Percentiles rank a stretch among this genome's conserved stretches.
These are phyloP conservation scores for Lactarius evosmus DNA, from an alignment of 768 basidiomycete species.

Conservation along the genomic window DNA sequence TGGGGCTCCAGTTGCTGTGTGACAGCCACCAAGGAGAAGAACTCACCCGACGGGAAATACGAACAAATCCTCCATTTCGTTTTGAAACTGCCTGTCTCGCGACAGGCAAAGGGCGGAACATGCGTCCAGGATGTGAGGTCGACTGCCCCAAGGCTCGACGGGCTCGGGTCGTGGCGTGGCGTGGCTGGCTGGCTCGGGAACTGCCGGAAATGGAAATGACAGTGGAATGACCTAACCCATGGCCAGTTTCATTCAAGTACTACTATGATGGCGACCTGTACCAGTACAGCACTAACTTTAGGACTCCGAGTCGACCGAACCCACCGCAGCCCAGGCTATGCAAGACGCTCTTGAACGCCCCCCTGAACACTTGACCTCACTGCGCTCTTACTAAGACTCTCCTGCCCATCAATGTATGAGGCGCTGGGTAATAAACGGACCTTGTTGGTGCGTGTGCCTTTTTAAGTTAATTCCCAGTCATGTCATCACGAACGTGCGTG, in stretches of 20 bases:
- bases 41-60: slow-evolving; percentile 60
- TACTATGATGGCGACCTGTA: too few species aligned
- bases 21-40: slow-evolving; percentile 15
- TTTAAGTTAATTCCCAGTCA: background rate
- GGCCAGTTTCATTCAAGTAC: too few species aligned
- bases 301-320: background rate
- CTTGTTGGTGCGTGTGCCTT: background rate
- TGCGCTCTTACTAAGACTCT: background rate
- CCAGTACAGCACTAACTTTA: background rate
- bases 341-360: background rate
- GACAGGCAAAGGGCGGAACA: slow-evolving; percentile 56
- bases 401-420: too few species aligned
- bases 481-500: slow-evolving; percentile 13
- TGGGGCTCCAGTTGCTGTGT: background rate
- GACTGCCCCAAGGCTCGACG: background rate
- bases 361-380: too few species aligned
- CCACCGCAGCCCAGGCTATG: background rate
- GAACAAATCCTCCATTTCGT: slow-evolving; percentile 46
- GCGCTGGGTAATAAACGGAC: too few species aligned
- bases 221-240: too few species aligned
- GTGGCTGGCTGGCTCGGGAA: background rate
- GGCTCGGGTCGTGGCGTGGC: background rate
- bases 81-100: slow-evolving; percentile 47
- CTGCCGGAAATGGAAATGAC: background rate
- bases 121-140: slow-evolving; percentile 29